Percentiles rank a stretch among this genome's conserved stretches.
Evolutionary conservation across 352 stramenopile genomes (phyloP).

Genomic region (Phytophthora foliorum): DNA sequence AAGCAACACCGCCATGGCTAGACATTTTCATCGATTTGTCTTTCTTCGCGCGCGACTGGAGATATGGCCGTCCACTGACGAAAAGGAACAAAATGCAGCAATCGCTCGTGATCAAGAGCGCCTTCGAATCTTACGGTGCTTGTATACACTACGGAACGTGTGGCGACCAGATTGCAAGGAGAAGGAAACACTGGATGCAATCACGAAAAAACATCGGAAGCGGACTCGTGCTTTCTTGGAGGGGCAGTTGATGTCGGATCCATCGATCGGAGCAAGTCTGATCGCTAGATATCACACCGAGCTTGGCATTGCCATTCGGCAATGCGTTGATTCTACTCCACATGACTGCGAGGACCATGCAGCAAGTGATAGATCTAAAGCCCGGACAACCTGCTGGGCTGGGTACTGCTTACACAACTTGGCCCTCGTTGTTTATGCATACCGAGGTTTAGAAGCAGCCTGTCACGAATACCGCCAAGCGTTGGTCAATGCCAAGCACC

Average conservation of each 20-base stretch:
- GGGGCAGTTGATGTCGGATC: slow-evolving; percentile 27
- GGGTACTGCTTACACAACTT: slow-evolving; percentile 76
- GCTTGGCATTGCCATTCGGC: slow-evolving; percentile 43
- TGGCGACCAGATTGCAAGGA: slow-evolving; percentile 37
- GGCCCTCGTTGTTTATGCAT: slow-evolving; percentile 61
- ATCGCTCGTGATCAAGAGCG: slow-evolving; percentile 6
- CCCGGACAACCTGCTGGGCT: slow-evolving; percentile 32
- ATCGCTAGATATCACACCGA: slow-evolving; percentile 58
- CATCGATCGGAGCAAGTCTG: slow-evolving; percentile 29
- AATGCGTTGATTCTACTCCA: slow-evolving; percentile 32
- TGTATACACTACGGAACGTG: slow-evolving; percentile 52
- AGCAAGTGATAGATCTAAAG: neutral
- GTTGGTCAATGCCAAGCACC: slow-evolving; percentile 22
- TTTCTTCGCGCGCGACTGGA: slow-evolving; percentile 60
- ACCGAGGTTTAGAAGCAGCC: slow-evolving; percentile 59
- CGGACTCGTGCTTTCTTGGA: slow-evolving; percentile 25
- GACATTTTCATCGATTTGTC: slow-evolving; percentile 59
- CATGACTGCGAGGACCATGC: neutral
- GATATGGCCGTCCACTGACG: slow-evolving; percentile 29
- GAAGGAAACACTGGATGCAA: slow-evolving; percentile 42
- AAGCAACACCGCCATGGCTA: slow-evolving; percentile 11
- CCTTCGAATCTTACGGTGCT: slow-evolving; percentile 27
- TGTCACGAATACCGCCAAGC: slow-evolving; percentile 52
- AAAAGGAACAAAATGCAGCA: slow-evolving; percentile 13
- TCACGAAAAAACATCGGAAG: slow-evolving; percentile 49